Conservation (phyloP, 2,329 filamentous ascomycete species). For the Nothophaeocryptopus gaeumannii region DNA sequence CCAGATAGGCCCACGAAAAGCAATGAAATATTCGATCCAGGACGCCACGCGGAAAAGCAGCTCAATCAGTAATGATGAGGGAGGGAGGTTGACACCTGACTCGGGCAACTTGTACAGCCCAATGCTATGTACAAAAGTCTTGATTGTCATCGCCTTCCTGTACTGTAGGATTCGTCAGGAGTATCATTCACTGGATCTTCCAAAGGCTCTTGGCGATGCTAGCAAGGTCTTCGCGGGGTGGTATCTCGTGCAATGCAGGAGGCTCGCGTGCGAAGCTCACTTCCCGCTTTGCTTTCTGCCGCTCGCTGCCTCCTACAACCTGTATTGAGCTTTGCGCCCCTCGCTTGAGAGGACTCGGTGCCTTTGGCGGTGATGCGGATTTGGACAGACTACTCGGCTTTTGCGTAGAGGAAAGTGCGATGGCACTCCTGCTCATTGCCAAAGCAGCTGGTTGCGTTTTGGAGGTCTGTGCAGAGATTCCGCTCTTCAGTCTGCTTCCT, state of each 20-base stretch:
- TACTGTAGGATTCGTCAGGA: too few species aligned
- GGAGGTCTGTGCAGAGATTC: conserved; percentile 7
- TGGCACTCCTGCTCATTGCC: conserved; percentile 23
- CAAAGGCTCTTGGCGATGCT: conserved; percentile 27
- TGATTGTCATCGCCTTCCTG: too few species aligned
- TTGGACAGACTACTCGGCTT: conserved; percentile 19
- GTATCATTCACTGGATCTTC: conserved; percentile 10
- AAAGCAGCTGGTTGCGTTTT: conserved; percentile 8
- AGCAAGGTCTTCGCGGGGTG: conserved; percentile 2
- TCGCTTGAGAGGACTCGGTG: conserved; percentile 15
- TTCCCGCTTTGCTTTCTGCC: conserved; percentile 20
- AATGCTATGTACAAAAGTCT: too few species aligned
- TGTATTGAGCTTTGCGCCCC: conserved; percentile 6
- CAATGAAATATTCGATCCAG: too few species aligned
- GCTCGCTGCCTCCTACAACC: conserved; percentile 11
- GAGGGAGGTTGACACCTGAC: too few species aligned
- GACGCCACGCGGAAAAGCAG: too few species aligned
- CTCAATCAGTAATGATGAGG: too few species aligned
- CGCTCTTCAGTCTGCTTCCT: conserved; percentile 17
- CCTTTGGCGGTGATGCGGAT: conserved; percentile 21
- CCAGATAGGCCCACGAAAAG: too few species aligned
- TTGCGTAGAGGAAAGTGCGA: conserved; percentile 19
- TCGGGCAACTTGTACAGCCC: too few species aligned
- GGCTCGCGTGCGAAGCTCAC: conserved; percentile 29
- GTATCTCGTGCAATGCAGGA: conserved; percentile 6